A percentile compares a stretch with the other conserved stretches of the same genome.
phyloP scores from a whole-genome alignment of 2,329 filamentous ascomycete genomes.

The Myriosclerotinia curreyana region DNA sequence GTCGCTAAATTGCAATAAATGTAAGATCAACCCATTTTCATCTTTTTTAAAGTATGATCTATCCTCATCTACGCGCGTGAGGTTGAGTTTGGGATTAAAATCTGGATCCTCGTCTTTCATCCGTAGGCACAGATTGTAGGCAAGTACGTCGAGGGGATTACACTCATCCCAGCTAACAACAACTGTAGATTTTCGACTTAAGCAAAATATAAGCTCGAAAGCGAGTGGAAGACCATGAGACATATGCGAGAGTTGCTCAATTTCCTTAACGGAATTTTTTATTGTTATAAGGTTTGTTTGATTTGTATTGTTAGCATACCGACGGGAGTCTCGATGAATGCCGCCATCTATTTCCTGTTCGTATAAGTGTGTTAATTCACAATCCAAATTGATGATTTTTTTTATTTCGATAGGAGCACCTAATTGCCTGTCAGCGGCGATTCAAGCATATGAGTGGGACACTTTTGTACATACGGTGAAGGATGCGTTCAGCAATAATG shows the following conservation, averaged over 20 bases:
- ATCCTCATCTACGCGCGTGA: not conserved
- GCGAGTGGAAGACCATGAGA: not conserved
- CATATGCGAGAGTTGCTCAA: conserved; percentile 1
- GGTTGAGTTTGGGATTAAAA: not conserved
- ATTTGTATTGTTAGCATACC: too few species aligned
- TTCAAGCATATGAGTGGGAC: not conserved
- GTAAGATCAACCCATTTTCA: not conserved
- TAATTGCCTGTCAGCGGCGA: not conserved
- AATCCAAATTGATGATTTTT: not conserved
- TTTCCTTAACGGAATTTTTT: not conserved
- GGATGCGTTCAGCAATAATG: not conserved
- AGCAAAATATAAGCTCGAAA: not conserved
- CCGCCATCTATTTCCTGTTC: not conserved
- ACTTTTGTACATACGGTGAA: not conserved
- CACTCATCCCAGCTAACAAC: too few species aligned
- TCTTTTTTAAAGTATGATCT: not conserved
- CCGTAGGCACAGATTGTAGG: not conserved
- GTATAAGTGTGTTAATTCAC: not conserved
- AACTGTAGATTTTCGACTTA: not conserved
- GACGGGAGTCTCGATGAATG: too few species aligned
- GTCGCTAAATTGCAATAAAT: not conserved
- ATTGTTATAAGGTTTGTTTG: not conserved
- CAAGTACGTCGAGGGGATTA: not conserved
- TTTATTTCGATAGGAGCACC: not conserved
- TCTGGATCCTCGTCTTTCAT: not conserved